Conservation (phyloP, 2,329 filamentous ascomycete genomes). For the Cercospora zeae-maydis region DNA sequence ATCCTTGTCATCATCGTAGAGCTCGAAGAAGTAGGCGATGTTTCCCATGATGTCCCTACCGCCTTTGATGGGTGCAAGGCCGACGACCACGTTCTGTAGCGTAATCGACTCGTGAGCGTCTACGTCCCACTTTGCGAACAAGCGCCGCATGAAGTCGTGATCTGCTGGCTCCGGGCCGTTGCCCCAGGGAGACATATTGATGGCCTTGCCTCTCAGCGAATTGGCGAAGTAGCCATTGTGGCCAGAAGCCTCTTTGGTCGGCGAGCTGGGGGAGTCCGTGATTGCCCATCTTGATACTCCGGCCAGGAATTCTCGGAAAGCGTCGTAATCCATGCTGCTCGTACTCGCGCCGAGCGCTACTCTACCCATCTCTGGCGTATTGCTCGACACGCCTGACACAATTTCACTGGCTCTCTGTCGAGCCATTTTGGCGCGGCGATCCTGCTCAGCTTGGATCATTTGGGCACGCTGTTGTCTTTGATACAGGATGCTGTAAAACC, state of each 20-base stretch:
- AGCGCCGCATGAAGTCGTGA: conserved; percentile 85
- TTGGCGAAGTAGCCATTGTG: conserved; percentile 57
- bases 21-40: conserved; percentile 95
- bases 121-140: conserved; percentile 86
- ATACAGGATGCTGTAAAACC: conserved; percentile 88
- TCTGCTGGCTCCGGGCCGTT: conserved; percentile 70
- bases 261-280: conserved; percentile 71
- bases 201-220: conserved; percentile 37
- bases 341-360: conserved; percentile 86
- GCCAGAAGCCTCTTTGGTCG: conserved; percentile 50
- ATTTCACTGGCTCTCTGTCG: conserved; percentile 51
- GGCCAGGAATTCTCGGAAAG: conserved; percentile 89
- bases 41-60: conserved; percentile 95
- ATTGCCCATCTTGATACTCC: conserved; percentile 87
- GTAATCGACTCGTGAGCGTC: conserved; percentile 74
- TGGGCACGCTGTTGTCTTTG: conserved; percentile 81
- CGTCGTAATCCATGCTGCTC: conserved; percentile 94
- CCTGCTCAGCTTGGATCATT: conserved; percentile 66
- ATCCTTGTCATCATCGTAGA: conserved; percentile 90
- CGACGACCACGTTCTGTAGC: conserved; percentile 86
- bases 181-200: conserved; percentile 55
- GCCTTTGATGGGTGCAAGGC: conserved; percentile 86
- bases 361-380: conserved; percentile 70
- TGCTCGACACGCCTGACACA: conserved; percentile 46
- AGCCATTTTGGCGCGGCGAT: conserved; percentile 64